Base-by-base conservation (phyloP, 2,329 filamentous ascomycete genomes). In the Diaporthe ampelina region DNA sequence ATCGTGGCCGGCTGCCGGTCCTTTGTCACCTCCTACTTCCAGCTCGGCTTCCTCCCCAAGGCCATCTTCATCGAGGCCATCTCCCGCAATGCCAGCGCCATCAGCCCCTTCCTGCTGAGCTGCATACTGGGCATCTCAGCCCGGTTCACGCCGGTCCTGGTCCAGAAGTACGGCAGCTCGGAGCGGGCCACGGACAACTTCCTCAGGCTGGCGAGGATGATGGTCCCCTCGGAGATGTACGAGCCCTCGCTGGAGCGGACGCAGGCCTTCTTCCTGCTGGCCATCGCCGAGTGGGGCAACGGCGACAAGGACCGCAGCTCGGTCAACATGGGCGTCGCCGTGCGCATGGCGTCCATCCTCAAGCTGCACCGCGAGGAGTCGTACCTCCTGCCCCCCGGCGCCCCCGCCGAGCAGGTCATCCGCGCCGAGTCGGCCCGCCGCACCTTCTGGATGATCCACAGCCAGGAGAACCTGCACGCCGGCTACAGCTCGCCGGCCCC, bases 381-480 rank as follows among this genome's bases (percentile, higher is more conserved):
- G 1, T 84, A 84, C 70, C 56, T 72, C 1, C 75, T 84, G 0
- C 76, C 78, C 1, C 65, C 74, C 0, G 74, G 75, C 29, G 79
- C 79, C 6, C 74, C 79, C 0, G 74, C 78, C 9, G 80, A 83
- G 9, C 76, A 81, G n/a, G 73, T 83, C 21, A 79, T 84, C 9
- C 74, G 79, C 6, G 77, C 80, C 24, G 82, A 84, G 69, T 79
- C 79, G 35, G 83, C 82, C 1, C 76, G 83, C 8, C 77, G 83
- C 13, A 83, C 81, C 0, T 83, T 83, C 75, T 84, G 83, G 83
- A 81, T 84, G 79, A 78, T 84, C 9, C 78, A 83, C 71, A 82
- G 78, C 67, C 80, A 82, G 54, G 82, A 83, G 74, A 83, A 83
- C 74, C 78, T 84, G 0, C 81, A 84, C 75, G 82, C 83, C 3